Evolutionary conservation across 2,329 filamentous ascomycete species (phyloP), one percentile per base, ranked within the genome.

Genomic region (Fusarium protoensiforme): DNA sequence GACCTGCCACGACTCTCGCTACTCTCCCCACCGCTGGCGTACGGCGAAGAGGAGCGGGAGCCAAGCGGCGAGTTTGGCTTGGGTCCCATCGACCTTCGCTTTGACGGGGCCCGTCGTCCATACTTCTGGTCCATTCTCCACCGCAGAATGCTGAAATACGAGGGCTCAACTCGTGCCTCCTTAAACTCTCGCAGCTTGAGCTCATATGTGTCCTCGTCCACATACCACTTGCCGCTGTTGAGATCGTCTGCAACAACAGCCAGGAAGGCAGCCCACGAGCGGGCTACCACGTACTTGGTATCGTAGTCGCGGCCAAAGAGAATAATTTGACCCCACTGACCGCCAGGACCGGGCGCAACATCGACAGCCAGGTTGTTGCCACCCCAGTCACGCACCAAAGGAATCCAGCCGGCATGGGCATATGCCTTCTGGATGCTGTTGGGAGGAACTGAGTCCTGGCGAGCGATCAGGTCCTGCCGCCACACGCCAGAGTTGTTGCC

Each of bases 251-350:
- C 95, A 8, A 98, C 90, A 35, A 92, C 90, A 59, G 95, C 95
- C 22, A 99, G 84, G 80, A 99, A 95, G 11, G 92, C 89, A 18
- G 92, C 90, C 96, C 96, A 99, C 1, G 96, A 98, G 69, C 94
- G 91, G 33, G 96, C 94, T 65, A 99, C 89, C 8, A 99, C 96
- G 80, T 98, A 99, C 85, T 99, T 99, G 83, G 94, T 98, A 81
- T 99, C 96, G 83, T 98, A 99, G 84, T 99, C 96, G 69, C 96
- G 94, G 59, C 96, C 96, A 81, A 97, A 98, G 70, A 99, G 89
- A 78, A 99, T 98, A 74, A 99, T 91, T 82, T 99, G 96, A 62
- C 96, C 96, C 96, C 96, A 99, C 81, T 92, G 93, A 41, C 96
- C 96, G 54, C 90, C 89, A 11, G 96, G 94, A 3, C 96, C 96